These are phyloP conservation scores for Fusarium illudens DNA, from an alignment of 2,329 filamentous ascomycete genomes.

Conservation along the genomic window DNA sequence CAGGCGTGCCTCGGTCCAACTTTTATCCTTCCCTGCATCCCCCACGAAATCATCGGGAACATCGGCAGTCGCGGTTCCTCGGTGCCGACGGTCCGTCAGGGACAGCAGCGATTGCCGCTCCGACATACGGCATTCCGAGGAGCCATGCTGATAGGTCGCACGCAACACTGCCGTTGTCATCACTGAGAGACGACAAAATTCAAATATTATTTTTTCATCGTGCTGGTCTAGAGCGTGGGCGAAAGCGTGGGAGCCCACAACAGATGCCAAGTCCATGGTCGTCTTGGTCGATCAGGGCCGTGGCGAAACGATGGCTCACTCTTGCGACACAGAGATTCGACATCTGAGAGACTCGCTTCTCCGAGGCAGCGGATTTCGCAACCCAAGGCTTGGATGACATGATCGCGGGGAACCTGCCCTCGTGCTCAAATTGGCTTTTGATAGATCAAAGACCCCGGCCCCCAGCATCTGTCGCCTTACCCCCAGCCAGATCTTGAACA, in stretches of 20 bases:
- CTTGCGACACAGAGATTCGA: constrained; percentile 27
- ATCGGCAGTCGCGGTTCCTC: constrained; percentile 34
- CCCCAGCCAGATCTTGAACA: background rate
- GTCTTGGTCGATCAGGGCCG: constrained; percentile 9
- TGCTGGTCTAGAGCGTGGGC: background rate
- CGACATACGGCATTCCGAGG: constrained; percentile 11
- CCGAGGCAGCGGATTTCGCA: constrained; percentile 28
- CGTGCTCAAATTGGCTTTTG: constrained; percentile 29
- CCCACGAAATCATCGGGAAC: background rate
- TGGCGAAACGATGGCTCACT: constrained; percentile 23
- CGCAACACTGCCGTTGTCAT: background rate
- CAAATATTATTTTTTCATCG: background rate
- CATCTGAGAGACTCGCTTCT: background rate
- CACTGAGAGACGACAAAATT: background rate
- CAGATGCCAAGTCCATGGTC: background rate
- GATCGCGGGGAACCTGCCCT: constrained; percentile 37
- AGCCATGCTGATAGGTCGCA: background rate
- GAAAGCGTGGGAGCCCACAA: background rate
- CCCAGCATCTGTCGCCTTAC: constrained; percentile 9
- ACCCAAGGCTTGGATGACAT: constrained; percentile 36
- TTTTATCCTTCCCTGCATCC: constrained; percentile 4
- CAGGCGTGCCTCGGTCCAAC: constrained; percentile 13
- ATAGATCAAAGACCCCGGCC: constrained; percentile 21
- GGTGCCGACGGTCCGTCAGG: constrained; percentile 29
- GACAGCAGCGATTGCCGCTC: constrained; percentile 27